Evolutionary conservation across 163 green algal genomes (phyloP).

Genomic region (Botryococcus braunii): DNA sequence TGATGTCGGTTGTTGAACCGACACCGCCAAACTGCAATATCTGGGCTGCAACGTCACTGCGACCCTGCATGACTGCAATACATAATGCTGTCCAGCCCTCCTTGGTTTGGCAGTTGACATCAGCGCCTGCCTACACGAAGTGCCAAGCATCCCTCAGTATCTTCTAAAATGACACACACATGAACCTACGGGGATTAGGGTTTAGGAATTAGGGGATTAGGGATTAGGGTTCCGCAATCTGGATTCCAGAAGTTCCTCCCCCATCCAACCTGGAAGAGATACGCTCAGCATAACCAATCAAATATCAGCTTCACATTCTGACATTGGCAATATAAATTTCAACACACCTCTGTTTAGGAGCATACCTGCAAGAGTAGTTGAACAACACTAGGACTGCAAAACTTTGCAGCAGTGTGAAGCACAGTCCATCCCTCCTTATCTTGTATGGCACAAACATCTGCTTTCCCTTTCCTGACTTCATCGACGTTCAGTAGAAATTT

Average conservation of each 20-base stretch:
- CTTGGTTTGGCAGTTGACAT: too few relatives aligned
- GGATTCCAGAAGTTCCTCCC: conserved; percentile 14
- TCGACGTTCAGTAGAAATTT: conserved; percentile 11
- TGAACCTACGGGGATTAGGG: conserved; percentile 46
- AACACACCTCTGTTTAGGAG: background rate
- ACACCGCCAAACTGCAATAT: too few relatives aligned
- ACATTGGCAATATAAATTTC: too few relatives aligned
- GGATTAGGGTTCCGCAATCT: conserved; percentile 7
- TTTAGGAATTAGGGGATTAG: conserved; percentile 22
- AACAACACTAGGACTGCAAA: conserved; percentile 13
- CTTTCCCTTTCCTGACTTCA: conserved; percentile 11
- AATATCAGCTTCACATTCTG: background rate
- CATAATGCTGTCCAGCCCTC: too few relatives aligned
- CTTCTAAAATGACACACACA: too few relatives aligned
- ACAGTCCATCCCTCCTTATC: conserved; percentile 31
- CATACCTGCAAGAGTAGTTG: conserved; percentile 22
- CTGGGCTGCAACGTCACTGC: too few relatives aligned
- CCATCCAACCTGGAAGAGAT: conserved; percentile 3
- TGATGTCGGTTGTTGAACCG: too few relatives aligned
- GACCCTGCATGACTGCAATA: too few relatives aligned
- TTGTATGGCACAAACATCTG: too few relatives aligned
- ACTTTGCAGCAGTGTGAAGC: conserved; percentile 38
- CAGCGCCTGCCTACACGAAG: too few relatives aligned
- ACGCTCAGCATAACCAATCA: background rate
- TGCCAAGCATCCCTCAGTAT: too few relatives aligned